Percentiles rank a stretch among this genome's conserved stretches.
phyloP scores from a whole-genome alignment of 2,329 filamentous ascomycete genomes.

The Aureobasidium sp. region DNA sequence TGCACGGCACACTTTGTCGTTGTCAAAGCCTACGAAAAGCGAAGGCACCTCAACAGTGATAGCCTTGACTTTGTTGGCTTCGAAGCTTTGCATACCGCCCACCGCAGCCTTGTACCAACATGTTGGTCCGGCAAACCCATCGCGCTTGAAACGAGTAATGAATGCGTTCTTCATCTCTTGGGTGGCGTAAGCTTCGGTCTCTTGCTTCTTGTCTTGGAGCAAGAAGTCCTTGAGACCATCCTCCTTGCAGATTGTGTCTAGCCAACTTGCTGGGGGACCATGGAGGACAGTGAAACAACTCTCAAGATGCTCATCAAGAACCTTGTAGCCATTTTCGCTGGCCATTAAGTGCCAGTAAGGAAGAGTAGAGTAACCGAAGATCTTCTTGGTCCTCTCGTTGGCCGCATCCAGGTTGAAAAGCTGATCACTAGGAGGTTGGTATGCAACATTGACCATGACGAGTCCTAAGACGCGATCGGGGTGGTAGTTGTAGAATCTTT shows the following conservation, averaged over 20 bases:
- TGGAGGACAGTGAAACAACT: constrained; percentile 27
- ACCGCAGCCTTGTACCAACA: constrained; percentile 32
- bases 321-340: constrained; percentile 31
- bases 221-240: constrained; percentile 31
- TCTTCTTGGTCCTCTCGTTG: constrained; percentile 28
- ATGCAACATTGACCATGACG: constrained; percentile 38
- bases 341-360: constrained; percentile 45
- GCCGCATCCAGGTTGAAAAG: constrained; percentile 33
- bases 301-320: constrained; percentile 37
- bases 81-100: constrained; percentile 24
- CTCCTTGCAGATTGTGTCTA: constrained; percentile 32
- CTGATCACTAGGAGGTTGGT: constrained; percentile 30
- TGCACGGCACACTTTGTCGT: constrained; percentile 23
- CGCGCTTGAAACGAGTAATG: constrained; percentile 26
- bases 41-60: constrained; percentile 26
- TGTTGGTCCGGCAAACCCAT: constrained; percentile 31
- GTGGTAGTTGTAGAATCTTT: constrained; percentile 38
- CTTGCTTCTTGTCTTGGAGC: constrained; percentile 20
- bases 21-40: constrained; percentile 31
- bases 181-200: constrained; percentile 32
- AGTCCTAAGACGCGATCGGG: constrained; percentile 37
- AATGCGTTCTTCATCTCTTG: constrained; percentile 29
- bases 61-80: constrained; percentile 26
- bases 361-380: constrained; percentile 33
- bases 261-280: constrained; percentile 23